Conservation (phyloP, 1,139 yeast species). For the Hemisphaericaspora xylofermentans region DNA sequence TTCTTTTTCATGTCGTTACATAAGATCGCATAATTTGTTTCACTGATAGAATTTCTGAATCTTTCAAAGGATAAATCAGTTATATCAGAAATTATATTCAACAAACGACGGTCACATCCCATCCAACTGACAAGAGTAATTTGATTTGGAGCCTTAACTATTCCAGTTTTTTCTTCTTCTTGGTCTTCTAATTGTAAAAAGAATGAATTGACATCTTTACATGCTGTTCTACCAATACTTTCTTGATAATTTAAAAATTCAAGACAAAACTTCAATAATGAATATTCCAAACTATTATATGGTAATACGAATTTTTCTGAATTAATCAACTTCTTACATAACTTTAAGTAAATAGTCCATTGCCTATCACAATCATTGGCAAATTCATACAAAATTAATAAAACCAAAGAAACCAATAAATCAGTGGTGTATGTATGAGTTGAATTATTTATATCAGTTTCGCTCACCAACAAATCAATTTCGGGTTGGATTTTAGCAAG, state of each 20-base stretch:
- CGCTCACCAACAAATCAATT: conserved; percentile 10
- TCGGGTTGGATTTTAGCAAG: conserved; percentile 14
- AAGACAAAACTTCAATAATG: conserved; percentile 25
- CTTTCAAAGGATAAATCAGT: conserved; percentile 37
- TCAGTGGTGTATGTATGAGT: conserved; percentile 15
- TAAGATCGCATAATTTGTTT: conserved; percentile 16
- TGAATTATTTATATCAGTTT: conserved; percentile 4
- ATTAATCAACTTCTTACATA: conserved; percentile 22
- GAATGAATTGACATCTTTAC: conserved; percentile 28
- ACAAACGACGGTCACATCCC: conserved; percentile 31
- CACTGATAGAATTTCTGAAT: conserved; percentile 16
- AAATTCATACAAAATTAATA: conserved; percentile 28
- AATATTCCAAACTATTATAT: conserved; percentile 17
- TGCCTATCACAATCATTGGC: conserved; percentile 28
- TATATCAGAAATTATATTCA: conserved; percentile 31
- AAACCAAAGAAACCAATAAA: conserved; percentile 23
- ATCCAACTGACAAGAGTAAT: conserved; percentile 19
- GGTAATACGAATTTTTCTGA: conserved; percentile 18
- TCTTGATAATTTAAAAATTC: conserved; percentile 33
- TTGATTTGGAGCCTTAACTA: conserved; percentile 4
- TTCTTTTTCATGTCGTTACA: conserved; percentile 15
- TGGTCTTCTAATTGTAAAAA: conserved; percentile 19
- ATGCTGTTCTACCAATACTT: conserved; percentile 34
- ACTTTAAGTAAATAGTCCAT: conserved; percentile 25
- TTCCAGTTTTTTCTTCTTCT: conserved; percentile 12